phyloP scores from a whole-genome alignment of 2,329 filamentous ascomycete species.

The Plectosphaerella sp. region DNA sequence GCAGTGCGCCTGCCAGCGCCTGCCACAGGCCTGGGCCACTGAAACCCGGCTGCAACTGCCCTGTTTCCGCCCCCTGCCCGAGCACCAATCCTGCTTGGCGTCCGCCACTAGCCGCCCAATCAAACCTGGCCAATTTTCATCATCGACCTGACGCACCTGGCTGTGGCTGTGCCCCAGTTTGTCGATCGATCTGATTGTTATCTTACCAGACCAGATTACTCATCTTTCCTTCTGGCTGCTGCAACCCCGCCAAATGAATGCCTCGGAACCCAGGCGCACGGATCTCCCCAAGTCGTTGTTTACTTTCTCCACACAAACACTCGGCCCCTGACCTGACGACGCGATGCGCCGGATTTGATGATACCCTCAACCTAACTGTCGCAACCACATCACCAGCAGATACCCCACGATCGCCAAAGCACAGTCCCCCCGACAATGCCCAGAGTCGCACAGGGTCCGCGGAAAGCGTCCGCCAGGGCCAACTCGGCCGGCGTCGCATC shows the following conservation, averaged over 20 bases:
- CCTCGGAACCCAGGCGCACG: not conserved
- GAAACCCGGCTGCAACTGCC: not conserved
- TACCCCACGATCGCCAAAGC: slow-evolving; percentile 13
- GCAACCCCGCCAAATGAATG: not conserved
- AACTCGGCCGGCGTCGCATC: slow-evolving; percentile 43
- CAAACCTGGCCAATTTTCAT: too few species aligned
- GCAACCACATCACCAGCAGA: slow-evolving; percentile 12
- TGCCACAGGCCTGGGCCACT: not conserved
- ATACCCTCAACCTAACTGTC: not conserved
- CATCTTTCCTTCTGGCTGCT: not conserved
- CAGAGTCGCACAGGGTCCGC: slow-evolving; percentile 52
- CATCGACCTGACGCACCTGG: too few species aligned
- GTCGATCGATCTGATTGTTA: not conserved
- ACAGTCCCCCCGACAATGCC: slow-evolving; percentile 35
- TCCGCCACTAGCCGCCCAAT: too few species aligned
- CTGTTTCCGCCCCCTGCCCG: not conserved
- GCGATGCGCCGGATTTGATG: slow-evolving; percentile 5
- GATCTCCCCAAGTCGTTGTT: slow-evolving; percentile 11
- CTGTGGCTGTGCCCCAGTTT: too few species aligned
- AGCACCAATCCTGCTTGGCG: not conserved
- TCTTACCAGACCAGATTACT: not conserved
- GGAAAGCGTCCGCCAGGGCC: slow-evolving; percentile 41
- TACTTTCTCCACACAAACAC: slow-evolving; percentile 15
- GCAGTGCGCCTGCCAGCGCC: too few species aligned
- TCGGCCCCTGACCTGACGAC: slow-evolving; percentile 1